A percentile compares a stretch with the other conserved stretches of the same genome.
Conservation (phyloP, 768 basidiomycete species). For the Asterophora lycoperdoides region DNA sequence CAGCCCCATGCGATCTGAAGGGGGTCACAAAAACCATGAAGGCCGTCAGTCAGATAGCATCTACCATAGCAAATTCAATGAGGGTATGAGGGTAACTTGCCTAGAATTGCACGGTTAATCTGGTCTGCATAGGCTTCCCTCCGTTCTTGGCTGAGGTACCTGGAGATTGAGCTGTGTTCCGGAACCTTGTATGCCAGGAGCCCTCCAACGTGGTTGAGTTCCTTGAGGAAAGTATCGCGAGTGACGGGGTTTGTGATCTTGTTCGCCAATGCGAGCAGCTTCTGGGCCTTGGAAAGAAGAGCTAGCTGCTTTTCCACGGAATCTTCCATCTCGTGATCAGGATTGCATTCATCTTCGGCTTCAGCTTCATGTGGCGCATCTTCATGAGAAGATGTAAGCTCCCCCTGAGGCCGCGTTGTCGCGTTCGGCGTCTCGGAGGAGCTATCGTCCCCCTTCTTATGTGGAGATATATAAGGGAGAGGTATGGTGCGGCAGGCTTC, state of each 20-base stretch:
- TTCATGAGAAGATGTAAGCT: conserved; percentile 14
- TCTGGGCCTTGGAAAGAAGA: conserved; percentile 56
- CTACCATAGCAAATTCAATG: background rate
- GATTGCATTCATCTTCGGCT: too few species aligned
- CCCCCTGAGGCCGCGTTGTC: background rate
- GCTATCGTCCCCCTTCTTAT: conserved; percentile 8
- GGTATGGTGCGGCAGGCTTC: conserved; percentile 78
- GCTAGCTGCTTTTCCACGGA: conserved; percentile 40
- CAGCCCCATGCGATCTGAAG: conserved; percentile 47
- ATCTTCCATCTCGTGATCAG: background rate
- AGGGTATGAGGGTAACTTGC: conserved; percentile 48
- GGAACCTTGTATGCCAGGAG: conserved; percentile 82
- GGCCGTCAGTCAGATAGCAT: too few species aligned
- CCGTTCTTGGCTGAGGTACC: conserved; percentile 72
- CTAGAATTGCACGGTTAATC: conserved; percentile 80
- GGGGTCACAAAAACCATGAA: background rate
- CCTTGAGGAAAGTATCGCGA: conserved; percentile 57
- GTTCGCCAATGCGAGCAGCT: conserved; percentile 60
- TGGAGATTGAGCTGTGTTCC: conserved; percentile 68
- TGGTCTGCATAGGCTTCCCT: conserved; percentile 83
- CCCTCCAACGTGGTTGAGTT: conserved; percentile 70
- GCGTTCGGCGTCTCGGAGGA: background rate
- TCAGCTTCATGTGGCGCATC: conserved; percentile 15
- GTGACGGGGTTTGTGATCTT: conserved; percentile 53
- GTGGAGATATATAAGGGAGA: conserved; percentile 37